Evolutionary conservation across 2,329 filamentous ascomycete species (phyloP), one percentile per base, ranked within the genome.

Genomic region (Claviceps pazoutovae): DNA sequence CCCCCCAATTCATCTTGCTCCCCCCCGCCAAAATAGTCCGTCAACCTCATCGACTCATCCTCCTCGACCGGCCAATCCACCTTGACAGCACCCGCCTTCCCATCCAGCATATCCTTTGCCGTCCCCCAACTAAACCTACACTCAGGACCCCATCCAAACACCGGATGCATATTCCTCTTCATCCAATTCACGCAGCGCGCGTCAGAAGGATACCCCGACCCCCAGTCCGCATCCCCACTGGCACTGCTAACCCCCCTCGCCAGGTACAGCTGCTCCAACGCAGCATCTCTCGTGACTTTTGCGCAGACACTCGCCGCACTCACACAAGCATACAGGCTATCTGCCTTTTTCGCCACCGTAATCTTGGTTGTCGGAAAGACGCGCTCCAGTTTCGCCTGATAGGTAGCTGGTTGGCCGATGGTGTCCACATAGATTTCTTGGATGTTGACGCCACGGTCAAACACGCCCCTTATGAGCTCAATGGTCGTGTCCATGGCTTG

Each of bases 91-190:
- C 72, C 73, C 8, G 72, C 76, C 65, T 86, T 88, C n/a, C 74
- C 71, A 58, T 96, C 90, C 4, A 98, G 71, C 80, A 97, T 79
- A 62, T 97, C 90, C 70, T 94, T 96, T 2, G 86, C 86, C 1
- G 93, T 97, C 0, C 86, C 86, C 93, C 93, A 98, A 62, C 89
- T 95, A 63, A 96, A 97, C 4, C 93, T 77, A 64, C 88, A 95
- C 68, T 97, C 90, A 23, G 79, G 79, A 0, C 91, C 90, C 91
- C 93, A 98, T 14, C 93, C 93, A 71, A 97, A 98, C 1, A 97
- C 70, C 2, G 88, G 87, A 62, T 98, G 84, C 83, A 96, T 91
- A 57, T 91, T 93, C 41, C 71, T 72, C 68, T 82, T 86, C 63
- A 98, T 66, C 91, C 93, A 98, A 21, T 70, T 67, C 2, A 84